Evolutionary conservation across 441 rosid genomes (phyloP).

Genomic region (Gossypium schwendimanii): DNA sequence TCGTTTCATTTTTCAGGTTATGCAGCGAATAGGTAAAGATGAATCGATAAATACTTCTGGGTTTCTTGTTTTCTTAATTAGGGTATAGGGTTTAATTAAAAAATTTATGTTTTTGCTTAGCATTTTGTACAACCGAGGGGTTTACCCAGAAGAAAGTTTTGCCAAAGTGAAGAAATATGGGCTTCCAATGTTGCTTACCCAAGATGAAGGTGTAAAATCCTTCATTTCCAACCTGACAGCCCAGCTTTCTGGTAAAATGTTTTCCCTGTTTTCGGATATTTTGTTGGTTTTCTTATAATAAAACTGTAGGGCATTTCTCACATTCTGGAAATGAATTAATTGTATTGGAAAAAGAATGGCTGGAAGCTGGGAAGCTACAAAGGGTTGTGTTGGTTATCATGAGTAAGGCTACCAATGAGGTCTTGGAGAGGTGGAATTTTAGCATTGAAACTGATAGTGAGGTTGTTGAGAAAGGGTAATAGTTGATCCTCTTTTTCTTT

Average conservation of each 20-base stretch:
- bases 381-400: constrained; percentile 78
- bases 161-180: constrained; percentile 89
- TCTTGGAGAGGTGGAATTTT: constrained; percentile 89
- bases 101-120: constrained; percentile 23
- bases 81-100: not conserved
- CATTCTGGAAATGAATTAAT: not conserved
- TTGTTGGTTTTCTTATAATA: not conserved
- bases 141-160: constrained; percentile 85
- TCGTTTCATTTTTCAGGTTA: constrained; percentile 50
- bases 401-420: constrained; percentile 78
- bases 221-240: constrained; percentile 58
- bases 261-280: not conserved
- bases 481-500: not conserved
- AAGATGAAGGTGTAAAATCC: constrained; percentile 81
- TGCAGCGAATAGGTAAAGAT: constrained; percentile 83
- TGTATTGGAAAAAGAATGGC: constrained; percentile 48
- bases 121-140: constrained; percentile 78
- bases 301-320: not conserved
- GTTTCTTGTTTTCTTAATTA: not conserved
- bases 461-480: constrained; percentile 80
- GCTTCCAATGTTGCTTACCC: constrained; percentile 78
- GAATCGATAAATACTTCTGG: constrained; percentile 1
- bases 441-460: constrained; percentile 72
- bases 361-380: constrained; percentile 80
- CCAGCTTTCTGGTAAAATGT: constrained; percentile 59